A percentile compares a stretch with the other conserved stretches of the same genome.
Evolutionary conservation across 2,329 filamentous ascomycete species (phyloP).

Genomic region (Cryphonectria nitschkei): DNA sequence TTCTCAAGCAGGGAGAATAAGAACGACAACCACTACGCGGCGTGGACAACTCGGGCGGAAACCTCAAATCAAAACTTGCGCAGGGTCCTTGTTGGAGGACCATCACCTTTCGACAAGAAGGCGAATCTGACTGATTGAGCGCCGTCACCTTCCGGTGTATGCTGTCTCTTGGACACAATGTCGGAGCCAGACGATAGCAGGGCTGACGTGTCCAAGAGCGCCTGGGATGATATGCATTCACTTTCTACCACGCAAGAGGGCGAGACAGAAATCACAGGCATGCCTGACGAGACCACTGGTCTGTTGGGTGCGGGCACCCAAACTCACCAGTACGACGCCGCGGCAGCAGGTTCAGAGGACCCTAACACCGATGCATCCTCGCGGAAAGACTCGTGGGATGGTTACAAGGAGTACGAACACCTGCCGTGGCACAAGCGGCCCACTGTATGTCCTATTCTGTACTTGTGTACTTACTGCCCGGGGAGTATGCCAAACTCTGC

Average conservation of each 20-base stretch:
- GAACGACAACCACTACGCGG: not conserved
- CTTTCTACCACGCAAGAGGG: slow-evolving; percentile 20
- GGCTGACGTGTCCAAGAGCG: slow-evolving; percentile 8
- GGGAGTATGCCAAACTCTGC: not conserved
- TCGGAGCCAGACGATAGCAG: slow-evolving; percentile 1
- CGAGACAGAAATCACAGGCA: slow-evolving; percentile 13
- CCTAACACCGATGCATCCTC: slow-evolving; percentile 19
- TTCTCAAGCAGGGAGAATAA: not conserved
- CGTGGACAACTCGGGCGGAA: not conserved
- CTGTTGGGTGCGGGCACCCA: slow-evolving; percentile 42
- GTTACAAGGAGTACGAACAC: slow-evolving; percentile 60
- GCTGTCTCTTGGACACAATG: not conserved
- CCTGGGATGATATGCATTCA: slow-evolving; percentile 17
- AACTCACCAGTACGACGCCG: slow-evolving; percentile 30
- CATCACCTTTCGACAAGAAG: not conserved
- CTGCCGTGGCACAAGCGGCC: slow-evolving; percentile 66
- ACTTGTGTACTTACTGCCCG: not conserved
- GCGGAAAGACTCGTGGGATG: slow-evolving; percentile 48
- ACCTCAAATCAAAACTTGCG: not conserved
- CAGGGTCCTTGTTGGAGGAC: not conserved
- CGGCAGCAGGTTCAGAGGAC: slow-evolving; percentile 29
- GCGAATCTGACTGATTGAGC: not conserved
- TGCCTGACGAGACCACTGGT: slow-evolving; percentile 41
- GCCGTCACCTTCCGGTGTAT: not conserved
- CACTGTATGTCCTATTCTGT: slow-evolving; percentile 55